phyloP scores from a whole-genome alignment of 2,329 filamentous ascomycete species.

The Ceratocystis cubensis region DNA sequence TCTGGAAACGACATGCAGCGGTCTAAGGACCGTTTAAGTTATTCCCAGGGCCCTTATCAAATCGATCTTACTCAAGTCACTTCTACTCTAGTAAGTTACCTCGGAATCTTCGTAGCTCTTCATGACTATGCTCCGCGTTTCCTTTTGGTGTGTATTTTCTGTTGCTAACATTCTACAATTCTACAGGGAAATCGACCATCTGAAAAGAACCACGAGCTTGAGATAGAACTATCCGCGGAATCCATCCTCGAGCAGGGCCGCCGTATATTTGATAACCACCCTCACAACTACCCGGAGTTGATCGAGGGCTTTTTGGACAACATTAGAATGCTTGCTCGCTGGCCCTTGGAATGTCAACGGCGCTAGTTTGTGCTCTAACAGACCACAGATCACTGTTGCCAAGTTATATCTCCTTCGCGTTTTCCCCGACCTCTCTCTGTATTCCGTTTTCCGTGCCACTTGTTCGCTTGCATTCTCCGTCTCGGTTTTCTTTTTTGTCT shows the following conservation, averaged over 20 bases:
- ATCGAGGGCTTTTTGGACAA: slow-evolving; percentile 68
- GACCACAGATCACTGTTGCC: background rate
- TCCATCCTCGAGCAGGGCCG: slow-evolving; percentile 54
- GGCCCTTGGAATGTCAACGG: background rate
- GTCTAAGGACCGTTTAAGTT: slow-evolving; percentile 82
- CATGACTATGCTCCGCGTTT: background rate
- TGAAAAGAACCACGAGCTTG: slow-evolving; percentile 66
- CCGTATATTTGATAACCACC: slow-evolving; percentile 38
- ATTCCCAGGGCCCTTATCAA: slow-evolving; percentile 75
- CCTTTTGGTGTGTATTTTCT: background rate
- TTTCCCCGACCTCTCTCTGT: background rate
- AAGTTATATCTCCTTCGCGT: background rate
- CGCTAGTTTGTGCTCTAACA: background rate
- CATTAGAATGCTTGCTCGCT: slow-evolving; percentile 45
- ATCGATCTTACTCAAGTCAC: slow-evolving; percentile 89
- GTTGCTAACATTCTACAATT: background rate
- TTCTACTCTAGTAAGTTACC: slow-evolving; percentile 31
- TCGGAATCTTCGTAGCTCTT: slow-evolving; percentile 18
- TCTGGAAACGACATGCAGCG: slow-evolving; percentile 33
- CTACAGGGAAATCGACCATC: slow-evolving; percentile 30
- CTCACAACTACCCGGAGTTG: slow-evolving; percentile 52
- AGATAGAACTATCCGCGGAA: slow-evolving; percentile 58
- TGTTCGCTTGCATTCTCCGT: background rate
- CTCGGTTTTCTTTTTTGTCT: slow-evolving; percentile 9
- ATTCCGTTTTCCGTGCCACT: background rate